Percentiles rank a stretch among this genome's conserved stretches.
phyloP scores from a whole-genome alignment of 1,284 basidiomycete species.

The Mycena citricolor region DNA sequence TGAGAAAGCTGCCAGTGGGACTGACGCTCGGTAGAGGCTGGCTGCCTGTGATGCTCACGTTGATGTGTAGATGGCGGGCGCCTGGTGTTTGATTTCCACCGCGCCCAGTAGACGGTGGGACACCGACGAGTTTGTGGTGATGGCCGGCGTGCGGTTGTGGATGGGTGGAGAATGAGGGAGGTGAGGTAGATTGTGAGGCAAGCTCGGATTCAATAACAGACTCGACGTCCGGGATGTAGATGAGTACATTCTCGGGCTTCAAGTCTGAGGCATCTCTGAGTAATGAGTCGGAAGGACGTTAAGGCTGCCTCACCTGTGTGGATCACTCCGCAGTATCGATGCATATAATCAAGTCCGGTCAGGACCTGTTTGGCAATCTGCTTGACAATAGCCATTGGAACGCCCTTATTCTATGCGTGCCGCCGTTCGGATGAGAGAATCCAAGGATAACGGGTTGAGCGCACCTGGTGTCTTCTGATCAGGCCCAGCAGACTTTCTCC shows the following conservation, averaged over 20 bases:
- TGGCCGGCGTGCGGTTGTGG: not conserved
- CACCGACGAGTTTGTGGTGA: slow-evolving; percentile 76
- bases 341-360: slow-evolving; percentile 96
- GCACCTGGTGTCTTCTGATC: slow-evolving; percentile 86
- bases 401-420: slow-evolving; percentile 67
- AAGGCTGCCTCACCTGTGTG: slow-evolving; percentile 65
- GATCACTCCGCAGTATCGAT: slow-evolving; percentile 93
- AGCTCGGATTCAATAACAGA: slow-evolving; percentile 90
- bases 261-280: slow-evolving; percentile 57
- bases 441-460: not conserved
- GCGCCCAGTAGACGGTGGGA: slow-evolving; percentile 91
- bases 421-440: not conserved
- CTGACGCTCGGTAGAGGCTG: slow-evolving; percentile 84
- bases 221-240: slow-evolving; percentile 97
- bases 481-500: slow-evolving; percentile 98
- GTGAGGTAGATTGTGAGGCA: slow-evolving; percentile 47
- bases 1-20: slow-evolving; percentile 14
- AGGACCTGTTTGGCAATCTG: slow-evolving; percentile 98
- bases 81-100: slow-evolving; percentile 97
- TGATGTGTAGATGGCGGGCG: slow-evolving; percentile 57
- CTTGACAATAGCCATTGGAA: slow-evolving; percentile 90
- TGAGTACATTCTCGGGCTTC: slow-evolving; percentile 97
- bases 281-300: not conserved
- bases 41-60: slow-evolving; percentile 88
- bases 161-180: slow-evolving; percentile 38